A percentile compares a stretch with the other conserved stretches of the same genome.
Evolutionary conservation across 1,284 basidiomycete species (phyloP).

Genomic region (Trichosporon inkin): DNA sequence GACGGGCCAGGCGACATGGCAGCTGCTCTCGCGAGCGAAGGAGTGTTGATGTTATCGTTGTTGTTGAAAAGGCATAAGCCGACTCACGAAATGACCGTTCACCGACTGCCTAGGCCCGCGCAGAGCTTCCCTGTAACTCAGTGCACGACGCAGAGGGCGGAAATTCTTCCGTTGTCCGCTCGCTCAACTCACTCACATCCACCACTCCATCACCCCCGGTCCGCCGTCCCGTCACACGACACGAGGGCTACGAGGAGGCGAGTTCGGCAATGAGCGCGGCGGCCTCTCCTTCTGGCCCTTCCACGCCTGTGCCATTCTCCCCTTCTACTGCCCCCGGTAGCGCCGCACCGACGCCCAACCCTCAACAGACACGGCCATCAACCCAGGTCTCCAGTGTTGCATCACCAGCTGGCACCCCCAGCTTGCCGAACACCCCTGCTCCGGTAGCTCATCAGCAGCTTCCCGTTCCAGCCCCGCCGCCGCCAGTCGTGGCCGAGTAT

Average conservation of each 20-base stretch:
- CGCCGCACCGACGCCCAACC: not conserved
- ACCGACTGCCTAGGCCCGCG: not conserved
- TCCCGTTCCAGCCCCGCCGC: not conserved
- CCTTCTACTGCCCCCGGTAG: not conserved
- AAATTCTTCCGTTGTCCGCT: conserved; percentile 7
- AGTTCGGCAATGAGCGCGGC: conserved; percentile 4
- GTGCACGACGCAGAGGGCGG: not conserved
- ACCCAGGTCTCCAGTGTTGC: not conserved
- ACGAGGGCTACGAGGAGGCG: not conserved
- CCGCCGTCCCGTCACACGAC: not conserved
- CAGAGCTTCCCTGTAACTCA: not conserved
- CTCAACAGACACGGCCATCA: not conserved
- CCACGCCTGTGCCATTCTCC: not conserved
- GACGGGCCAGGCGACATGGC: not conserved
- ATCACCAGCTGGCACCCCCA: not conserved
- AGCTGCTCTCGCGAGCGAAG: not conserved
- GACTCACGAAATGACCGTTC: not conserved
- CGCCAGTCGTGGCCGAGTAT: not conserved
- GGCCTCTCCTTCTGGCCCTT: conserved; percentile 5
- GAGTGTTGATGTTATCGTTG: conserved; percentile 4
- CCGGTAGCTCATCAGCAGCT: not conserved
- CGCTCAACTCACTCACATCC: not conserved
- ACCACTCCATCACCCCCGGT: not conserved
- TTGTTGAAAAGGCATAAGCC: not conserved
- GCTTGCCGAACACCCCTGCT: not conserved